Evolutionary conservation across 2,329 filamentous ascomycete species (phyloP).

Genomic region (Parascedosporium putredinis): DNA sequence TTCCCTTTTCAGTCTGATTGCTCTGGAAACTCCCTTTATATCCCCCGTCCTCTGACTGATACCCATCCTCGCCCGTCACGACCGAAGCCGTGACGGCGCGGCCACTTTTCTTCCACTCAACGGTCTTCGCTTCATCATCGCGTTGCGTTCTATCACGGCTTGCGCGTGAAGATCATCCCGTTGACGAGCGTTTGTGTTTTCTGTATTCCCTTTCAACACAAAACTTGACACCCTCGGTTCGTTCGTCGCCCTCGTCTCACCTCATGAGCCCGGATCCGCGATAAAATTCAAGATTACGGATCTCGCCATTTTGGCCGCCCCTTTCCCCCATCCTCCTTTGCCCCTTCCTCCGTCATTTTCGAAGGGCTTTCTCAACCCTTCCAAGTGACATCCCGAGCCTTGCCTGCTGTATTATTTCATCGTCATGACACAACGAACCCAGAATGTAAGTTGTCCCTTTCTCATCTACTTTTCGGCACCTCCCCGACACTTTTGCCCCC

Average conservation of each 20-base stretch:
- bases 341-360: not conserved
- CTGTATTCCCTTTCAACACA: too few species aligned
- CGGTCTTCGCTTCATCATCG: not conserved
- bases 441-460: slow-evolving; percentile 12
- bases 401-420: slow-evolving; percentile 1
- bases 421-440: slow-evolving; percentile 10
- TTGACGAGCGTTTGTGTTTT: too few species aligned
- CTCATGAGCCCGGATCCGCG: not conserved
- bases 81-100: slow-evolving; percentile 5
- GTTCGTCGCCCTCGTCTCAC: not conserved
- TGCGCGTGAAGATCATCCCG: too few species aligned
- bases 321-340: not conserved
- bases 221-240: not conserved
- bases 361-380: not conserved
- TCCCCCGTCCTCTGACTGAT: slow-evolving; percentile 5
- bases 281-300: not conserved
- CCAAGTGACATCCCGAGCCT: not conserved
- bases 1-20: not conserved
- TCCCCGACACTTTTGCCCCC: slow-evolving; percentile 9
- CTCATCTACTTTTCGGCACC: too few species aligned
- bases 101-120: not conserved
- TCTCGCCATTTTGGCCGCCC: not conserved
- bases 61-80: slow-evolving; percentile 3
- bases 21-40: slow-evolving; percentile 4
- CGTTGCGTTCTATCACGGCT: too few species aligned